These are phyloP conservation scores for Cicer pinnatifidum DNA, from an alignment of 306 rosid species.

Conservation along the genomic window DNA sequence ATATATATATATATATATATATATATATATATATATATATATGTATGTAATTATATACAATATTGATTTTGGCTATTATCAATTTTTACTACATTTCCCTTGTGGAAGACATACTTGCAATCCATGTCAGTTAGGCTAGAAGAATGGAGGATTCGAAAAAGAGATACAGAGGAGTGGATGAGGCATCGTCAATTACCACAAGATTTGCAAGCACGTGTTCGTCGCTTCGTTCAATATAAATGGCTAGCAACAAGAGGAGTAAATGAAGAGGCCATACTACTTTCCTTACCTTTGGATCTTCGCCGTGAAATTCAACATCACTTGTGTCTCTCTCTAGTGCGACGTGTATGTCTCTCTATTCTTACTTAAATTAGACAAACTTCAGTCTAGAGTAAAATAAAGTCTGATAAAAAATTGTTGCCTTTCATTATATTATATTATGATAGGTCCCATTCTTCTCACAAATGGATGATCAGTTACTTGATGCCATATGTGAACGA, in stretches of 20 bases:
- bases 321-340: conserved; percentile 80
- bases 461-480: conserved; percentile 95
- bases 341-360: conserved; percentile 63
- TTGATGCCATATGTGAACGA: conserved; percentile 91
- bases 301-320: conserved; percentile 91
- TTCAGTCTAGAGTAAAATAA: not conserved
- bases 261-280: conserved; percentile 77
- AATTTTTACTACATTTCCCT: not conserved
- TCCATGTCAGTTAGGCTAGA: conserved; percentile 80
- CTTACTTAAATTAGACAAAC: not conserved
- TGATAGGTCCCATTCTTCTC: conserved; percentile 87
- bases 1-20: too few species aligned
- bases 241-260: conserved; percentile 95
- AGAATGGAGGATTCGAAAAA: conserved; percentile 85
- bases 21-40: too few species aligned
- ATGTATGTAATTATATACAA: not conserved
- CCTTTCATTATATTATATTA: not conserved
- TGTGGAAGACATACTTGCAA: conserved; percentile 71
- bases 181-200: conserved; percentile 86
- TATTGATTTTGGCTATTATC: not conserved
- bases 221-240: conserved; percentile 76
- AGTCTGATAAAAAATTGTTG: not conserved
- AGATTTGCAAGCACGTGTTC: conserved; percentile 76
- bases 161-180: conserved; percentile 96
- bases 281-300: conserved; percentile 72